Evolutionary conservation across 2,329 filamentous ascomycete genomes (phyloP).

Genomic region (Scytalidium lignicola): DNA sequence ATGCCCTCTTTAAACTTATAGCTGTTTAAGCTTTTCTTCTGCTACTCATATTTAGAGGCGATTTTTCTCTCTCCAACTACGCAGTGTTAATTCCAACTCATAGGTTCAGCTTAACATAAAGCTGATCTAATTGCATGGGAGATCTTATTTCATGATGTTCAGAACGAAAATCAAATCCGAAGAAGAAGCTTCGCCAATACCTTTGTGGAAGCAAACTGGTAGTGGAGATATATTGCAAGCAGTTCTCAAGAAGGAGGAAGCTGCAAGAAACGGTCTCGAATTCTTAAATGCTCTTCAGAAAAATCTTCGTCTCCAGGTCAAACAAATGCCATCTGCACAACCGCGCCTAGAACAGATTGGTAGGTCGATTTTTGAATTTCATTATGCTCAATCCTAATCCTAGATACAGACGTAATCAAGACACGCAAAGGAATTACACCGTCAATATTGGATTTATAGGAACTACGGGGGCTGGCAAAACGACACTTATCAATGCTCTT

Average conservation of each 20-base stretch:
- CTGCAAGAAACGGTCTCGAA: not conserved
- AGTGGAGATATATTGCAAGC: not conserved
- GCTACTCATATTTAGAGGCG: no score
- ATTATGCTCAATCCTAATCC: not conserved
- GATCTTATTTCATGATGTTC: no score
- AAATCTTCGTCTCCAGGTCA: not conserved
- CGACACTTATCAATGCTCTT: constrained; percentile 26
- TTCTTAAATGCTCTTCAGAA: not conserved
- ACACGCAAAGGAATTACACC: constrained; percentile 4
- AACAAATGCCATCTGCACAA: not conserved
- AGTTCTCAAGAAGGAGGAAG: not conserved
- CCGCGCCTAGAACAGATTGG: not conserved
- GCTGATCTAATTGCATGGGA: no score
- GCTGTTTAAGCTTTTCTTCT: no score
- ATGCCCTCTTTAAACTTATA: no score
- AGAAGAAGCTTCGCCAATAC: not conserved
- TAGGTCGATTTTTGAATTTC: not conserved
- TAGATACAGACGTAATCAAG: constrained; percentile 5
- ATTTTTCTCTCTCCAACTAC: no score
- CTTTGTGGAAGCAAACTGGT: not conserved
- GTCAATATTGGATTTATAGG: constrained; percentile 18
- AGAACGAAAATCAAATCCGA: not conserved
- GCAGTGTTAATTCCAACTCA: no score
- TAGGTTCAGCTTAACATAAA: no score
- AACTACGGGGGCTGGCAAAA: constrained; percentile 23